Base-by-base conservation (phyloP, 192 early-diverging fungal genomes). In the Gaertneriomyces semiglobifer region DNA sequence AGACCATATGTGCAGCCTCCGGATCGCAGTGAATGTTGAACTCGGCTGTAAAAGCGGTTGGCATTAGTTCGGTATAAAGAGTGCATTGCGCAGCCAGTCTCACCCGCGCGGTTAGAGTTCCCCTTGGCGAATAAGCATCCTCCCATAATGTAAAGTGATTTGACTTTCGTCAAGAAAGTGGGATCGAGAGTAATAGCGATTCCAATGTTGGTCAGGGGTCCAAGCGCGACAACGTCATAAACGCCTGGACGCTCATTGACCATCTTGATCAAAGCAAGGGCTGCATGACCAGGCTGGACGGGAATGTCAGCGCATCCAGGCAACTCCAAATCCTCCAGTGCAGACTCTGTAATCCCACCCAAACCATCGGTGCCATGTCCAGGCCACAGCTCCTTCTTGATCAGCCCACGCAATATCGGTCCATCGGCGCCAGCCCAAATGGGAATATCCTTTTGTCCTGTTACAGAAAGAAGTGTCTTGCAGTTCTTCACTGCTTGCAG, bases 11-110 rank as follows among this genome's bases (percentile, higher is more conserved):
- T 9, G 67, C 74, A 3, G 79, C 72, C 44, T 80, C 79, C 16
- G 79, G 79, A 57, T 80, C 79, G 43, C 63, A 72, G 62, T 80
- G 69, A 53, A 80, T 74, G 68, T 80, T 80, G 75, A 73, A 74
- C 38, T 70, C 66, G 44, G 63, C 66, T 70, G 38, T 7, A 10
- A 50, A 62, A 20, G 9, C 51, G 16, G 7, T 6, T 6, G 44
- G 33, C n/a, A 53, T 18, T 62, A 18, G 53, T 44, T 12, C 0
- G 44, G 60, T 4, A 43, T 38, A 0, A 25, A 9, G 11, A 53
- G 16, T 0, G 41, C 12, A 54, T n/a, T 42, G 1, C 33, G 59
- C 57, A 73, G 72, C 39, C 33, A 41, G 19, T 14, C 53, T 73
- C 66, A 60, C 71, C 76, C 5, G 73, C 60, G 25, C 79, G 72